Percentiles rank a stretch among this genome's conserved stretches.
These are phyloP conservation scores for Myxozyma monticola DNA, from an alignment of 805 yeast species.

Conservation along the genomic window DNA sequence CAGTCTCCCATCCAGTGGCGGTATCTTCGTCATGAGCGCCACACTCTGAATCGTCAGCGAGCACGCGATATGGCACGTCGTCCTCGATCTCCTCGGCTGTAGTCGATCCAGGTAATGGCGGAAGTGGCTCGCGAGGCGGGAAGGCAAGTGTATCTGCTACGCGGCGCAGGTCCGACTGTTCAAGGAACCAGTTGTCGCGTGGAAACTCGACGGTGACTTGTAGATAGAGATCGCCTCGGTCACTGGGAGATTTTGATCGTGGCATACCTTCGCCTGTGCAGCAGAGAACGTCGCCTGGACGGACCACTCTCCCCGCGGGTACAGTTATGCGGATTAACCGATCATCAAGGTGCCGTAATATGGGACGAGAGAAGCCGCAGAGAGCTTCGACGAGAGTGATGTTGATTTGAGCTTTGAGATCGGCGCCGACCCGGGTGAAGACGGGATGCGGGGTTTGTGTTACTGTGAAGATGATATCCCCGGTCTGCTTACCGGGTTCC, in stretches of 20 bases:
- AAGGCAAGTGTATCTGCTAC: constrained; percentile 34
- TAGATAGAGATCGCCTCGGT: constrained; percentile 69
- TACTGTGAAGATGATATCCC: constrained; percentile 71
- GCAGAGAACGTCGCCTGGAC: constrained; percentile 70
- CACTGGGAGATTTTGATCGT: constrained; percentile 38
- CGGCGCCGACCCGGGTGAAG: constrained; percentile 61
- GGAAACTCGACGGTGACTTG: constrained; percentile 79
- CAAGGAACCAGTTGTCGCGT: constrained; percentile 78
- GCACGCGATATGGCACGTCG: neutral
- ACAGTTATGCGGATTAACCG: constrained; percentile 60
- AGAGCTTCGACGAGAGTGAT: constrained; percentile 78
- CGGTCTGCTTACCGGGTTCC: constrained; percentile 66
- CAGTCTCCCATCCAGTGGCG: neutral
- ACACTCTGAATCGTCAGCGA: neutral
- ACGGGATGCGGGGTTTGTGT: constrained; percentile 49
- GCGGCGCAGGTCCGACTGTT: constrained; percentile 55
- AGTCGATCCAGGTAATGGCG: too few relatives aligned
- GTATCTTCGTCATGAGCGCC: neutral
- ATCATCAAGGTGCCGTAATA: constrained; percentile 76
- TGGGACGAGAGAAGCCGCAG: constrained; percentile 69
- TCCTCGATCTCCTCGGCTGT: neutral
- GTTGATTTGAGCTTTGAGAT: constrained; percentile 58
- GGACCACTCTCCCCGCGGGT: constrained; percentile 76
- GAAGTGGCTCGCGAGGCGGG: constrained; percentile 9
- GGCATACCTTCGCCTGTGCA: constrained; percentile 87